phyloP scores from a whole-genome alignment of 2,329 filamentous ascomycete species.

The Chaetothyriales sp. region DNA sequence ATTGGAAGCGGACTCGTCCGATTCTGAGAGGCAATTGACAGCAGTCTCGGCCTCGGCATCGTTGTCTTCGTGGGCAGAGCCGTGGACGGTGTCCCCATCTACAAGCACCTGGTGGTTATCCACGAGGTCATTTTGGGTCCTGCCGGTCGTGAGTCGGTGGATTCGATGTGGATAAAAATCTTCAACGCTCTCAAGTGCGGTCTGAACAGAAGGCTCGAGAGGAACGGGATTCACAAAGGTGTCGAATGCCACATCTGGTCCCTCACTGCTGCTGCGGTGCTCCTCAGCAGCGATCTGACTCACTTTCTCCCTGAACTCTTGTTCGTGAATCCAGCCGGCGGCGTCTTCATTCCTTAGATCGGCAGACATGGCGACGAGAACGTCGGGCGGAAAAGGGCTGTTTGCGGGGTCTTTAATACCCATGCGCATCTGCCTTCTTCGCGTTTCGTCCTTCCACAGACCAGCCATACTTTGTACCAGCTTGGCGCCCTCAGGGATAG shows the following conservation, averaged over 20 bases:
- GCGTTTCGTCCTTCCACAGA: conserved; percentile 81
- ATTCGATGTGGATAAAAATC: conserved; percentile 67
- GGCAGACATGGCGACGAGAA: conserved; percentile 76
- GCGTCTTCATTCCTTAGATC: conserved; percentile 57
- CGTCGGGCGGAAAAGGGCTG: conserved; percentile 69
- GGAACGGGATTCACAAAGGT: conserved; percentile 46
- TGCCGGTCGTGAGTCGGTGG: conserved; percentile 5
- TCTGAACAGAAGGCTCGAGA: conserved; percentile 52
- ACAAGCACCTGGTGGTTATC: conserved; percentile 6
- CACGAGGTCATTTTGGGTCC: not conserved
- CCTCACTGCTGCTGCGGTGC: conserved; percentile 34
- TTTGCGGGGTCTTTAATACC: conserved; percentile 49
- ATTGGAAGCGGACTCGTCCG: not conserved
- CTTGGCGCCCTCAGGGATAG: conserved; percentile 56
- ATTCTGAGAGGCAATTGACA: not conserved
- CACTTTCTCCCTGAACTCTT: conserved; percentile 60
- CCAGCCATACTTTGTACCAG: conserved; percentile 88
- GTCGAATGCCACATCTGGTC: conserved; percentile 44
- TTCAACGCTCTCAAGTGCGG: conserved; percentile 68
- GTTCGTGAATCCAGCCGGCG: conserved; percentile 88
- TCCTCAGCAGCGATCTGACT: conserved; percentile 52
- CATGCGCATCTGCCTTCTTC: conserved; percentile 60
- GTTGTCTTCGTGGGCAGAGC: not conserved
- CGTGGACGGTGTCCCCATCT: conserved; percentile 3
- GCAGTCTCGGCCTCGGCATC: not conserved